Percentiles rank a stretch among this genome's conserved stretches.
Conservation (phyloP, 2,329 filamentous ascomycete species). For the Cladophialophora immunda region DNA sequence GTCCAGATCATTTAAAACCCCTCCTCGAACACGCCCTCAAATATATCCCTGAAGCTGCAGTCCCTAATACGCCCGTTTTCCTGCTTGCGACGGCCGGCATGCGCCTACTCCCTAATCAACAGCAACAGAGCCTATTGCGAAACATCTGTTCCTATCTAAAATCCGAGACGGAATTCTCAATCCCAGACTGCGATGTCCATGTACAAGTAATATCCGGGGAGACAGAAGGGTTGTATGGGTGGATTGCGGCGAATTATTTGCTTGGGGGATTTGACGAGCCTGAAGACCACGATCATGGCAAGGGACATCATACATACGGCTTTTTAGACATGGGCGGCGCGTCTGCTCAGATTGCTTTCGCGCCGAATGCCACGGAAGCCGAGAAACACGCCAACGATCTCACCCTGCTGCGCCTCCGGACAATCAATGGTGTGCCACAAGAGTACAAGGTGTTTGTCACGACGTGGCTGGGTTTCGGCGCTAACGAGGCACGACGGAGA, state of each 20-base stretch:
- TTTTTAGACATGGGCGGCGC: conserved; percentile 99
- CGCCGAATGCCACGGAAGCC: conserved; percentile 89
- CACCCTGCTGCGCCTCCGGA: conserved; percentile 84
- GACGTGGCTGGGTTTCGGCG: conserved; percentile 97
- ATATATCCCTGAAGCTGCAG: conserved; percentile 77
- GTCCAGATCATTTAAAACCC: conserved; percentile 79
- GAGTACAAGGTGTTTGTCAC: conserved; percentile 95
- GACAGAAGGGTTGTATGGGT: conserved; percentile 94
- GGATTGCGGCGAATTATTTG: conserved; percentile 96
- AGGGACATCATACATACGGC: conserved; percentile 91
- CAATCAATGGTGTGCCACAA: conserved; percentile 75
- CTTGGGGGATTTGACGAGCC: conserved; percentile 88
- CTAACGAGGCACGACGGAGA: conserved; percentile 85
- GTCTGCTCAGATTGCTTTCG: conserved; percentile 97
- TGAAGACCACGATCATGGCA: conserved; percentile 76
- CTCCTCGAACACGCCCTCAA: conserved; percentile 83
- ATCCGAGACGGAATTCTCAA: conserved; percentile 77
- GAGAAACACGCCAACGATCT: conserved; percentile 89
- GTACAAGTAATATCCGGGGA: conserved; percentile 95
- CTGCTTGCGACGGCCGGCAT: conserved; percentile 96
- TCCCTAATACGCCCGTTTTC: conserved; percentile 88
- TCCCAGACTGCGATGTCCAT: conserved; percentile 89
- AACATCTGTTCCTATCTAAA: conserved; percentile 85
- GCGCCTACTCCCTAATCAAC: conserved; percentile 77
- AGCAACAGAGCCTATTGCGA: conserved; percentile 76